These are phyloP conservation scores for Hymenoscyphus occultus DNA, from an alignment of 2,329 filamentous ascomycete species.

Conservation along the genomic window DNA sequence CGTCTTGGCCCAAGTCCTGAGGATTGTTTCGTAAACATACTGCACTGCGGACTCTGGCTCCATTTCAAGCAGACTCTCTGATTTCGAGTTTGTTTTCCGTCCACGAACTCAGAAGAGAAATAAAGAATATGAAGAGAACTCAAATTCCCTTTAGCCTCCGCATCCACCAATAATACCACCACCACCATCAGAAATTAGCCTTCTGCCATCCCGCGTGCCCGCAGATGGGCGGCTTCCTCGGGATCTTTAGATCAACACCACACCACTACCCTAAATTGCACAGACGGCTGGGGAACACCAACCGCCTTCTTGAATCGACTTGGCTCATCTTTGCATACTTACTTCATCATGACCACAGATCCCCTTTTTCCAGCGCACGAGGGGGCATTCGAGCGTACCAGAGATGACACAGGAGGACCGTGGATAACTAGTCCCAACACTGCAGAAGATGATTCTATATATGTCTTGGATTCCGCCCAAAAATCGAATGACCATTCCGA, in stretches of 20 bases:
- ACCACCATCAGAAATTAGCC: background rate
- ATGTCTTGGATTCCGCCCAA: background rate
- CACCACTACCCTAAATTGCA: background rate
- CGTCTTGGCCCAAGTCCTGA: background rate
- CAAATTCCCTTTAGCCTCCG: background rate
- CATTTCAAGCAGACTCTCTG: background rate
- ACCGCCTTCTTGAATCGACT: background rate
- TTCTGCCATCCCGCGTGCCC: background rate
- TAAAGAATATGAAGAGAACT: background rate
- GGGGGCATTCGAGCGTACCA: background rate
- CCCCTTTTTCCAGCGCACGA: background rate
- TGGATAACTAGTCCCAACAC: background rate
- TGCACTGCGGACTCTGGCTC: background rate
- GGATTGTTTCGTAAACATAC: background rate
- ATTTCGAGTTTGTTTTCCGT: background rate
- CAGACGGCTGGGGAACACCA: slow-evolving; percentile 1
- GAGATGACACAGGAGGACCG: slow-evolving; percentile 1
- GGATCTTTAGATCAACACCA: slow-evolving; percentile 2
- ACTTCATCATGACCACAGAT: background rate
- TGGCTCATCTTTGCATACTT: background rate
- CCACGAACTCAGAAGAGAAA: background rate
- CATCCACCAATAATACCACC: background rate
- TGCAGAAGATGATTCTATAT: background rate
- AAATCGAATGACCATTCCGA: background rate
- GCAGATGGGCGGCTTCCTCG: background rate